These are phyloP conservation scores for Thraustochytrium sp. DNA, from an alignment of 352 stramenopile species.

Conservation along the genomic window DNA sequence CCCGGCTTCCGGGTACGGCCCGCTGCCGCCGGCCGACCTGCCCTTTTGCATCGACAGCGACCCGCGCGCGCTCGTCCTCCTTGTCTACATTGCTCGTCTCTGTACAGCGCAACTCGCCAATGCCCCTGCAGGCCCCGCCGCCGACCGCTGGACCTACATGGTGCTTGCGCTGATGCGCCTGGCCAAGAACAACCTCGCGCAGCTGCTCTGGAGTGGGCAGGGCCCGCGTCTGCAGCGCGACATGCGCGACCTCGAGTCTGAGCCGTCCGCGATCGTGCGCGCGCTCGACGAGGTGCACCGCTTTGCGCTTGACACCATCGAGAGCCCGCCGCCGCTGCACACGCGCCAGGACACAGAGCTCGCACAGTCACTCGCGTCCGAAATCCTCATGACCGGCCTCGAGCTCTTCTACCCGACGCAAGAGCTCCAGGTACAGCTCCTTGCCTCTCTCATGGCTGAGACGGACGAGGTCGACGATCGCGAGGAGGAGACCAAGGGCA, in stretches of 20 bases:
- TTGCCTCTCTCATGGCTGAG: slow-evolving; percentile 53
- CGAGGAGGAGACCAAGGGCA: slow-evolving; percentile 24
- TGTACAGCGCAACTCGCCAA: not conserved
- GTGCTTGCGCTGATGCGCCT: slow-evolving; percentile 63
- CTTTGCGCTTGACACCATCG: slow-evolving; percentile 45
- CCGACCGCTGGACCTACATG: slow-evolving; percentile 61
- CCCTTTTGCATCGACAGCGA: slow-evolving; percentile 30
- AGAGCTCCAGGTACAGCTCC: slow-evolving; percentile 62
- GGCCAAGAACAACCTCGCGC: slow-evolving; percentile 65
- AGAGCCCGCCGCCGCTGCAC: slow-evolving; percentile 39
- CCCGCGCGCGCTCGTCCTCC: not conserved
- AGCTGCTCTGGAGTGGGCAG: slow-evolving; percentile 62
- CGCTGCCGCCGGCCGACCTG: not conserved
- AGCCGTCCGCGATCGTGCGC: not conserved
- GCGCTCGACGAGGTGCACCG: slow-evolving; percentile 44
- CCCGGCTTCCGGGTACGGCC: too few species aligned
- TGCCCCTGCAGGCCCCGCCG: not conserved
- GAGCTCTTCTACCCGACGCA: slow-evolving; percentile 77
- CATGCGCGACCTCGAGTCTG: slow-evolving; percentile 35
- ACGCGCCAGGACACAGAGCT: slow-evolving; percentile 18
- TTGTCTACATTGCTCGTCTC: not conserved
- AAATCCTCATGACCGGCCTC: slow-evolving; percentile 66
- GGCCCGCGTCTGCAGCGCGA: slow-evolving; percentile 50
- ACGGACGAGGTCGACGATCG: slow-evolving; percentile 36
- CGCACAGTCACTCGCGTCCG: slow-evolving; percentile 55